Percentiles rank a stretch among this genome's conserved stretches.
phyloP scores from a whole-genome alignment of 257 asterid genomes.

The Fraxinus anomala region DNA sequence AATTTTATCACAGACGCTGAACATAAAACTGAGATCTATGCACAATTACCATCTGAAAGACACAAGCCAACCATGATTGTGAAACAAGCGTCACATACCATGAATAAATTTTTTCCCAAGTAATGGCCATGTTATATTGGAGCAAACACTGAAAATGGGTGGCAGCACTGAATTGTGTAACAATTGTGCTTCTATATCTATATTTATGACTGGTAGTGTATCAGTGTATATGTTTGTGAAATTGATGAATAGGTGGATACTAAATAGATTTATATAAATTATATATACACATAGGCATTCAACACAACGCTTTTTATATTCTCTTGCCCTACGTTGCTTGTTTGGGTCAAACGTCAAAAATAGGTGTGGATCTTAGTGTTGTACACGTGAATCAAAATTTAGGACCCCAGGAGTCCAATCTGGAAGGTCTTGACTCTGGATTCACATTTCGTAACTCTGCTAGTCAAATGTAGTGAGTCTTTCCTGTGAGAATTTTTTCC shows the following conservation, averaged over 20 bases:
- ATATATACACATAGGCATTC: background rate
- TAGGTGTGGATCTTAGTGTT: background rate
- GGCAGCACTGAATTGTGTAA: background rate
- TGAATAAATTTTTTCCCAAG: background rate
- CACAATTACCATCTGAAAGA: background rate
- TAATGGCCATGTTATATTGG: background rate
- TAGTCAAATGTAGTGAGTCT: background rate
- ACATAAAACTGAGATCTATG: background rate
- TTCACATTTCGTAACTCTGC: background rate
- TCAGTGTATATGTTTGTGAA: background rate
- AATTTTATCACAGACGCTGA: background rate
- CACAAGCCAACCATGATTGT: background rate
- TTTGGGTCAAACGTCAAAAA: background rate
- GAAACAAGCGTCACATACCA: background rate
- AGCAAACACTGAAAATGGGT: background rate
- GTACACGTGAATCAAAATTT: background rate
- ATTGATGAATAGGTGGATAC: background rate
- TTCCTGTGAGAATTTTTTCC: background rate
- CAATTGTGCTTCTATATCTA: background rate
- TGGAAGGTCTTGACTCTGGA: background rate
- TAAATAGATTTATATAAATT: background rate
- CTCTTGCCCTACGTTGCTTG: background rate
- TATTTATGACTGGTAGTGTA: background rate
- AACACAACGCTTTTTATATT: background rate
- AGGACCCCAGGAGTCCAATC: background rate